Evolutionary conservation across 2,329 filamentous ascomycete genomes (phyloP).

Genomic region (Penicillium hesseltinei): DNA sequence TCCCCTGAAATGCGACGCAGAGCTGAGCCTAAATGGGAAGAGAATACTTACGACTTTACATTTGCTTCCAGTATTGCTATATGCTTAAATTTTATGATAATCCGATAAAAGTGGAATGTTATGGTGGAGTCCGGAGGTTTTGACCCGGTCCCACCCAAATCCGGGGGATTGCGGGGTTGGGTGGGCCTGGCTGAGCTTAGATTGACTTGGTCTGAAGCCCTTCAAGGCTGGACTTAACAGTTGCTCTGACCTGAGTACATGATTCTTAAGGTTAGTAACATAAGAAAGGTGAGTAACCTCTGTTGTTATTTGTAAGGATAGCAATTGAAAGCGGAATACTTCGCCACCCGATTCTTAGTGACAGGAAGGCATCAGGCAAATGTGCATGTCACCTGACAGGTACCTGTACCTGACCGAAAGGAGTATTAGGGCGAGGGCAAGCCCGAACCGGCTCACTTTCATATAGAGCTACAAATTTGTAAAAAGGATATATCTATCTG

Average conservation of each 20-base stretch:
- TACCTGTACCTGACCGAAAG: not conserved
- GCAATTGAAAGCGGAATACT: not conserved
- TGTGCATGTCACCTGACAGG: not conserved
- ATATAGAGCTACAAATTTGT: not conserved
- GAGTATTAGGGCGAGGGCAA: not conserved
- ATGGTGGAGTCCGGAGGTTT: constrained; percentile 8
- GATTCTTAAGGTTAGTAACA: too few species aligned
- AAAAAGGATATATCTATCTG: not conserved
- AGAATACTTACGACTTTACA: not conserved
- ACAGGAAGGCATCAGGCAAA: too few species aligned
- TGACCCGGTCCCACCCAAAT: constrained; percentile 9
- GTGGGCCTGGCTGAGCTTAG: constrained; percentile 7
- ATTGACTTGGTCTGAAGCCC: not conserved
- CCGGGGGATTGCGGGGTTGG: constrained; percentile 11
- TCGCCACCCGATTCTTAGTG: not conserved
- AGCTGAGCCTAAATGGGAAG: not conserved
- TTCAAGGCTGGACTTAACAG: not conserved
- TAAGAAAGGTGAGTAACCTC: not conserved
- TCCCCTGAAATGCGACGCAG: constrained; percentile 1
- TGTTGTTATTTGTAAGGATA: not conserved
- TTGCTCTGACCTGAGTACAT: not conserved
- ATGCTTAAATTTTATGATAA: not conserved
- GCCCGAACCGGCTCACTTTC: not conserved
- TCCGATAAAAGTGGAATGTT: not conserved
- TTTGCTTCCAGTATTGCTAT: not conserved